phyloP scores from a whole-genome alignment of 441 rosid species.

The Syzygium syzygioides region DNA sequence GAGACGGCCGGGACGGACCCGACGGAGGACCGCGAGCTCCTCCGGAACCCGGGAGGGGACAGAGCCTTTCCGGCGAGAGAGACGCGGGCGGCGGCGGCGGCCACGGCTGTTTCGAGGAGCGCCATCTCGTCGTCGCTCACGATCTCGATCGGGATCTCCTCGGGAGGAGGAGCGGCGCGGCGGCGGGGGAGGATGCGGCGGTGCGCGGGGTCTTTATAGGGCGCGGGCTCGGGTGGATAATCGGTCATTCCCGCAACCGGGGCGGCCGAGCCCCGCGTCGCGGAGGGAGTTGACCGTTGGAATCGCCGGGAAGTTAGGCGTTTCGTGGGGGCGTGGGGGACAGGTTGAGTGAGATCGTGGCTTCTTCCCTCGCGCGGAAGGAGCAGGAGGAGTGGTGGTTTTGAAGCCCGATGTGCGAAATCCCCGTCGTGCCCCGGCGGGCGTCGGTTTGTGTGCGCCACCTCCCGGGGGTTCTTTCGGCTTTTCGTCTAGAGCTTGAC shows the following conservation, averaged over 20 bases:
- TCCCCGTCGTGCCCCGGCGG: background rate
- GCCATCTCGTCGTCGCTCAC: conserved; percentile 89
- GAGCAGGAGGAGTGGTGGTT: background rate
- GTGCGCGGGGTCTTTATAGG: background rate
- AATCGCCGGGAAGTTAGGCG: background rate
- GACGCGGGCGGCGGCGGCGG: conserved; percentile 42
- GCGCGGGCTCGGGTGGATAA: background rate
- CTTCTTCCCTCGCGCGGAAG: background rate
- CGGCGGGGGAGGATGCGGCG: background rate
- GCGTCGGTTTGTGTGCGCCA: accelerated
- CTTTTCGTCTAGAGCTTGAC: background rate
- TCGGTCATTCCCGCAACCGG: background rate
- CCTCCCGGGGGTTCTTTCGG: background rate
- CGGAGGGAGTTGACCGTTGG: conserved; percentile 21
- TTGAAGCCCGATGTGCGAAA: background rate
- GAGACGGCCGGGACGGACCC: conserved; percentile 30
- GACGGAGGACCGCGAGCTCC: conserved; percentile 26
- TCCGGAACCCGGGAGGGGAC: conserved; percentile 11
- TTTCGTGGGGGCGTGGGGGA: background rate
- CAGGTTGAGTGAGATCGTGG: background rate
- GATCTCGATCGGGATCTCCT: conserved; percentile 63
- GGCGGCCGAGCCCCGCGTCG: background rate
- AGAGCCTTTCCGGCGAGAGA: conserved; percentile 20
- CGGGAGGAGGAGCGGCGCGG: conserved; percentile 11
- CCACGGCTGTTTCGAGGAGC: conserved; percentile 56